Evolutionary conservation across 2,329 filamentous ascomycete genomes (phyloP), one percentile per base, ranked within the genome.

Genomic region (Fusarium sp.): DNA sequence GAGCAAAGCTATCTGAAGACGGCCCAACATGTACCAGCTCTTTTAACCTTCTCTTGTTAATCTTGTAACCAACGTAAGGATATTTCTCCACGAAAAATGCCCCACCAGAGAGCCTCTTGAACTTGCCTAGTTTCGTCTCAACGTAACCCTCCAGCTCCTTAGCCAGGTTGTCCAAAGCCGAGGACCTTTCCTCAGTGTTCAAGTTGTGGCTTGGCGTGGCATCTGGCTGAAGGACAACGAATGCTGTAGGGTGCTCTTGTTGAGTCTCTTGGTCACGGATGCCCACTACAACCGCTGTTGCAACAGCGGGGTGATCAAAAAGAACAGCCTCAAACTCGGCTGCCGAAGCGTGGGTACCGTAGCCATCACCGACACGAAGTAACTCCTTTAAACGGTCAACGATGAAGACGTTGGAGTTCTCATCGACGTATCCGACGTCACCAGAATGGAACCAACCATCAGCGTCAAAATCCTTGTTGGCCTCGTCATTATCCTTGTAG

Each of bases 1-100:
- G 33, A 0, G 6, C 6, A 26, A 22, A 7, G 49, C 13, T 38
- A 6, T 26, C 10, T 2, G 18, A 0, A 0, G n/a, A 52, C 2
- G 49, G 33, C 0, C 49, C 33, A 9, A 52, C 24, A 36, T 52
- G n/a, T 9, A 52, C 49, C 5, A 52, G 12, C 49, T 52, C 49
- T 1, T 52, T 52, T 0, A 52, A 1, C 18, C 33, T 52, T 11
- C 49, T 52, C n/a, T 52, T 52, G 6, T 52, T 52, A 2, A 52
- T 52, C 49, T 52, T 52, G 13, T 52, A 52, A 1, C 49, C 49
- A 4, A 52, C 33, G 5, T 52, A 52, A 26, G 49, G 49, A 26
- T 52, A 52, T 13, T 52, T 52, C 13, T 36, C 31, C 5, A 52
- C 33, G 9, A 52, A 52, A 26, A 15, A 52, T 4, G 49, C 49